phyloP scores from a whole-genome alignment of 2,329 filamentous ascomycete genomes.

The Thelonectria olida region DNA sequence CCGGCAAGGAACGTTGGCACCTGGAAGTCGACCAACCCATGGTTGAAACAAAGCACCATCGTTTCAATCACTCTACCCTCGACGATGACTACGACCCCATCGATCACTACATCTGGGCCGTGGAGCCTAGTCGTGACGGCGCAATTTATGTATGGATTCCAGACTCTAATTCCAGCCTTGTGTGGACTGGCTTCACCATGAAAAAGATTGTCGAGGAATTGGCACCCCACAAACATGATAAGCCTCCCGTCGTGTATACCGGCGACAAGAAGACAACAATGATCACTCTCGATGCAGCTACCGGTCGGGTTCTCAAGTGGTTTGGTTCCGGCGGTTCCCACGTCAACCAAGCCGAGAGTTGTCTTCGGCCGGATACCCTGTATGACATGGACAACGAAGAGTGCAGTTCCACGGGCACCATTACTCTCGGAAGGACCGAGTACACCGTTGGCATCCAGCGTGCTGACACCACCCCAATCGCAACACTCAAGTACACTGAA shows the following conservation, averaged over 20 bases:
- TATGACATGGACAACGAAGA: slow-evolving; percentile 76
- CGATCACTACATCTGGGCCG: slow-evolving; percentile 93
- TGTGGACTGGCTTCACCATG: slow-evolving; percentile 77
- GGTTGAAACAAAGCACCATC: slow-evolving; percentile 88
- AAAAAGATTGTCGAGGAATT: slow-evolving; percentile 88
- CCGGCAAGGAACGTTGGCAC: slow-evolving; percentile 85
- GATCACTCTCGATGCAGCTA: slow-evolving; percentile 88
- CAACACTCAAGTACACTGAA: slow-evolving; percentile 91
- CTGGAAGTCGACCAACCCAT: slow-evolving; percentile 86
- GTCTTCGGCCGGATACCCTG: slow-evolving; percentile 73
- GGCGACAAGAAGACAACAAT: slow-evolving; percentile 91
- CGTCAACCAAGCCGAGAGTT: slow-evolving; percentile 77
- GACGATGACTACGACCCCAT: slow-evolving; percentile 70
- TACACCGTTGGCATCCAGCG: slow-evolving; percentile 89
- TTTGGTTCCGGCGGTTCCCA: slow-evolving; percentile 80
- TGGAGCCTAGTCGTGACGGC: slow-evolving; percentile 90
- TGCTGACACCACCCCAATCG: slow-evolving; percentile 78
- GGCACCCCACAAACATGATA: slow-evolving; percentile 77
- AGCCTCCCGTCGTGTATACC: slow-evolving; percentile 85
- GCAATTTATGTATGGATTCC: slow-evolving; percentile 88
- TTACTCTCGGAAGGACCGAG: slow-evolving; percentile 86
- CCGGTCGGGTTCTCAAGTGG: slow-evolving; percentile 82
- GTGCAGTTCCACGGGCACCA: slow-evolving; percentile 81
- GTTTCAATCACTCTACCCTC: slow-evolving; percentile 70
- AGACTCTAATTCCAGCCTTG: slow-evolving; percentile 64